phyloP scores from a whole-genome alignment of 108 stramenopile species.

The Skeletonema menzelii region DNA sequence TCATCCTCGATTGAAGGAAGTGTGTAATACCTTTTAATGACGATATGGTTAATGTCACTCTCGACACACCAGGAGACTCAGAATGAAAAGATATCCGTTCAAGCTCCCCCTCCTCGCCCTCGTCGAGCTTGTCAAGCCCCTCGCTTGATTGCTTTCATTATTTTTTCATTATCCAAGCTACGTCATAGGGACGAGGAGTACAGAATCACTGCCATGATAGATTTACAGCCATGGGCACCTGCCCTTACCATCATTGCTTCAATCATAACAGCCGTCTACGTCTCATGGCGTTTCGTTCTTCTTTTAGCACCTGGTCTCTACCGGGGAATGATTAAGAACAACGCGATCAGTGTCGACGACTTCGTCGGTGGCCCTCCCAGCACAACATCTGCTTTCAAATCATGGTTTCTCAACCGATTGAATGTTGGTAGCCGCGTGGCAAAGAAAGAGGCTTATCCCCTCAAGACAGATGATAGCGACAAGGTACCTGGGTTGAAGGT shows the following conservation, averaged over 20 bases:
- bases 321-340: slow-evolving; percentile 34
- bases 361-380: slow-evolving; percentile 43
- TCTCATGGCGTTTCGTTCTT: slow-evolving; percentile 39
- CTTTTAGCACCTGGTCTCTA: slow-evolving; percentile 34
- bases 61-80: no score
- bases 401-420: slow-evolving; percentile 32
- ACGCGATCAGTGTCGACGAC: slow-evolving; percentile 47
- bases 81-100: no score
- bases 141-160: no score
- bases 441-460: slow-evolving; percentile 41
- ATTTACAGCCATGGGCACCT: slow-evolving; percentile 28
- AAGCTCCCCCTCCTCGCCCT: no score
- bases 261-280: slow-evolving; percentile 12
- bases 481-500: slow-evolving; percentile 41
- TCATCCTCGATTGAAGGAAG: no score
- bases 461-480: slow-evolving; percentile 33
- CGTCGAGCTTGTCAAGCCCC: no score
- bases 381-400: slow-evolving; percentile 41
- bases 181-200: no score
- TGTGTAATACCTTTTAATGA: no score
- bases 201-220: slow-evolving; percentile 2
- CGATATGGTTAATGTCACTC: no score
- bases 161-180: no score
- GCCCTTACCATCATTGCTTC: slow-evolving; percentile 33
- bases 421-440: slow-evolving; percentile 39